Base-by-base conservation (phyloP, 305 asterid species). In the Euphrasia arctica region DNA sequence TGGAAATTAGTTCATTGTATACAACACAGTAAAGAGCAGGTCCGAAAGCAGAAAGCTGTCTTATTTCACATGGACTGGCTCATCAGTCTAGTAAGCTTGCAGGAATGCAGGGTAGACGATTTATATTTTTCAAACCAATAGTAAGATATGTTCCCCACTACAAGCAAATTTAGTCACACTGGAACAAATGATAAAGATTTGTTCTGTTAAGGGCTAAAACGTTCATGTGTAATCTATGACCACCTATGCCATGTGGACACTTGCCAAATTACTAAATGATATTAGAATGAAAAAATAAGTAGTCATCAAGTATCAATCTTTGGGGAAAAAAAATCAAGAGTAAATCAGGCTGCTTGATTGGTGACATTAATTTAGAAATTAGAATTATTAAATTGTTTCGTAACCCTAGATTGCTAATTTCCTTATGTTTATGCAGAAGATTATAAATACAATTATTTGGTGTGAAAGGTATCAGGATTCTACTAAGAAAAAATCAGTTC, bases 21-120 rank as follows among this genome's bases (percentile, higher is more conserved):
- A 66, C 27, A 28, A 15, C 12, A 43, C 18, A 42, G 47, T 34
- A 15, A 56, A 13, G 36, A 70, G 69, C 65, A 70, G 60, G 58
- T 25, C 54, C 27, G 59, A 34, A 50, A 58, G 22, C 49, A 63
- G 11, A 14, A 15, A 22, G 2, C 43, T 31, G n/a, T 47, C 52
- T 56, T 49, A 32, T 54, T 25, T 51, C 45, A 61, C 28, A 61
- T 28, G 49, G 47, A 68, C 54, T 32, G 47, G 60, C 60, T 31
- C 49, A 54, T 54, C 66, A 52, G 54, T 25, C 57, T 15, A 69
- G 54, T 29, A 9, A 3, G 27, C 14, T 43, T 25, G 48, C n/a
- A 64, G 60, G 22, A 18, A 18, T 18, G 22, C 22, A 18, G 22
- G 25, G 56, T 54, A 50, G 54, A 63, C 50, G 58, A 42, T 58